Conservation (phyloP, 306 rosid genomes). For the Rosa rugosa region DNA sequence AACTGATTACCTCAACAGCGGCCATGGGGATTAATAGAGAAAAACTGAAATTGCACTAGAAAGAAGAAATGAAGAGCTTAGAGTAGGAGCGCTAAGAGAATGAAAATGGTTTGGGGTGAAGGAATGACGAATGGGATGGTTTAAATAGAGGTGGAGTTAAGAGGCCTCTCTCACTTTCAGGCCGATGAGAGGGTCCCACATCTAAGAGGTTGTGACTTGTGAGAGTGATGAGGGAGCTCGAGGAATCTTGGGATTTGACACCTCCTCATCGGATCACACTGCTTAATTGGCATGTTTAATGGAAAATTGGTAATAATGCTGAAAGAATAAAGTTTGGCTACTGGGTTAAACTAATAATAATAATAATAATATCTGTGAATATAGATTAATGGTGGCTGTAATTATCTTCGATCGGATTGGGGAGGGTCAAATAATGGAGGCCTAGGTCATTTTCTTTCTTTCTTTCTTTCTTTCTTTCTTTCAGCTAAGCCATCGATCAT, state of each 20-base stretch:
- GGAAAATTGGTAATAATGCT: background rate
- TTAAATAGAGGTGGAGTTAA: slow-evolving; percentile 8
- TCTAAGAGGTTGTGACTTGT: background rate
- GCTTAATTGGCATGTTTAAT: too few relatives aligned
- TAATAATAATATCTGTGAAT: background rate
- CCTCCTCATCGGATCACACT: slow-evolving; percentile 1
- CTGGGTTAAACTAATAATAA: background rate
- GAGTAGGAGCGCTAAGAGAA: slow-evolving; percentile 27
- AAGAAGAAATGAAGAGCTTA: background rate
- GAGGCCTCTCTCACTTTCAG: background rate
- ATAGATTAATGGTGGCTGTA: background rate
- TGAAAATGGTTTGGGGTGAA: slow-evolving; percentile 21
- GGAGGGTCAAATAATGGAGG: slow-evolving; percentile 23
- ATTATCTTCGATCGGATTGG: slow-evolving; percentile 19
- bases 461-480: slow-evolving; percentile 17
- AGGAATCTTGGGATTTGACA: slow-evolving; percentile 14
- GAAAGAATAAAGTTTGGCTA: background rate
- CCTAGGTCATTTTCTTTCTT: background rate
- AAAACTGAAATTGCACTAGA: slow-evolving; percentile 5
- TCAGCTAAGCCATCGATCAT: slow-evolving; percentile 39
- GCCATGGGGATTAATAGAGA: slow-evolving; percentile 48
- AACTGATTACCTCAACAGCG: slow-evolving; percentile 53
- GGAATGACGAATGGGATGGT: slow-evolving; percentile 18
- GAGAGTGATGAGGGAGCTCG: slow-evolving; percentile 13
- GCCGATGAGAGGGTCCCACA: background rate